Base-by-base conservation (phyloP, 1,139 yeast genomes). In the Candida gigantensis region DNA sequence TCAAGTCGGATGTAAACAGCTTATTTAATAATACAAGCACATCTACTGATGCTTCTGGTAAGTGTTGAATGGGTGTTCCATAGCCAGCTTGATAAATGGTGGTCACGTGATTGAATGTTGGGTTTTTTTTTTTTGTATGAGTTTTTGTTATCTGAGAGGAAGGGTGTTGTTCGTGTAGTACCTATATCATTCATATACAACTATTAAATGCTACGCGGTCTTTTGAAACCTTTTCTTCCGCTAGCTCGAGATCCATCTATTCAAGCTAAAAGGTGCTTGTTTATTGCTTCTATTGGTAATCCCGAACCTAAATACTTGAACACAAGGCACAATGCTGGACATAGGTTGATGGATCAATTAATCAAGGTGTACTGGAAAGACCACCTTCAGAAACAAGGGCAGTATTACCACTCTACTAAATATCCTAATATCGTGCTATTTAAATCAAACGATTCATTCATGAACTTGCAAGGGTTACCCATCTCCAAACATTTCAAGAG, bases 271-370 rank as follows among this genome's bases (percentile, higher is more conserved):
- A 40, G 40, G 33, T 31, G 34, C 19, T 24, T 47, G 7, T 44
- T 47, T 26, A 40, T 80, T 7, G 77, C 81, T 5, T 84, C 92
- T 0, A 65, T 88, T 3, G 96, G 96, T 0, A 88, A 88, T 52
- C 96, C 96, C 0, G 88, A 81, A 36, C 72, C 79, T 0, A 59
- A 66, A 32, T 85, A 76, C 49, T 58, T 60, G 11, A 68, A 68
- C 5, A 84, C 95, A 0, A 67, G 95, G 32, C 96, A 88, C 53
- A 86, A 81, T 44, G 86, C 82, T 0, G 96, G 96, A 2, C 87
- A 83, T 50, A 56, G 67, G 37, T 65, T 80, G 19, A 50, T 77
- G 38, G 66, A 70, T 33, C 53, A 47, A 46, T 43, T 73, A 10
- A 53, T 57, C 3, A 46, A 49, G 3, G 44, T 49, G 7, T 49